phyloP scores from a whole-genome alignment of 2,329 filamentous ascomycete genomes.

The Ilyonectria destructans region DNA sequence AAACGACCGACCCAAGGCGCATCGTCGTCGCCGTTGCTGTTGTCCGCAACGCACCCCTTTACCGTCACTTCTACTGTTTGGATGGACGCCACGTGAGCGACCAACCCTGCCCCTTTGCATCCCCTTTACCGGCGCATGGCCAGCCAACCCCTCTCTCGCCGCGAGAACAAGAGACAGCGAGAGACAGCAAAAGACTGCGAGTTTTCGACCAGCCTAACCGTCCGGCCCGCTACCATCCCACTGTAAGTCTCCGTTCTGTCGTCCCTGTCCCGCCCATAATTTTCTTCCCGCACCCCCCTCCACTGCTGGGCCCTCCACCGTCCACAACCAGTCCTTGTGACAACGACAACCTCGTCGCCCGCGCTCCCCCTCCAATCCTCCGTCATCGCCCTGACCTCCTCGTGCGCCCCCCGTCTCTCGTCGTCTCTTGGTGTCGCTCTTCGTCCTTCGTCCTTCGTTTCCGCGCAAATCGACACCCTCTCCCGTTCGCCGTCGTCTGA shows the following conservation, averaged over 20 bases:
- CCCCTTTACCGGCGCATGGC: slow-evolving; percentile 25
- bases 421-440: slow-evolving; percentile 23
- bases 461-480: slow-evolving; percentile 24
- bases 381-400: slow-evolving; percentile 40
- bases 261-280: slow-evolving; percentile 32
- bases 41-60: slow-evolving; percentile 7
- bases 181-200: slow-evolving; percentile 13
- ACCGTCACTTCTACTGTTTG: slow-evolving; percentile 9
- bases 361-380: slow-evolving; percentile 44
- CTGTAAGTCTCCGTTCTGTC: slow-evolving; percentile 30
- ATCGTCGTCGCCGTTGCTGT: slow-evolving; percentile 17
- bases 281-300: slow-evolving; percentile 37
- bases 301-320: slow-evolving; percentile 40
- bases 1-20: slow-evolving; percentile 21
- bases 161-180: slow-evolving; percentile 8
- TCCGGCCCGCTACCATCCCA: slow-evolving; percentile 25
- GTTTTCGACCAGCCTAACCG: slow-evolving; percentile 14
- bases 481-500: slow-evolving; percentile 31
- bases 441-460: slow-evolving; percentile 28
- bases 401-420: slow-evolving; percentile 38
- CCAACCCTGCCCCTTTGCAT: slow-evolving; percentile 23
- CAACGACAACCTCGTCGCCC: slow-evolving; percentile 42
- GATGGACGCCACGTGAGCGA: slow-evolving; percentile 20
- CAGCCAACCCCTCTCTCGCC: slow-evolving; percentile 24
- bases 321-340: slow-evolving; percentile 44